Conservation (phyloP, 208 protist species). For the Acanthamoeba pearcei region DNA sequence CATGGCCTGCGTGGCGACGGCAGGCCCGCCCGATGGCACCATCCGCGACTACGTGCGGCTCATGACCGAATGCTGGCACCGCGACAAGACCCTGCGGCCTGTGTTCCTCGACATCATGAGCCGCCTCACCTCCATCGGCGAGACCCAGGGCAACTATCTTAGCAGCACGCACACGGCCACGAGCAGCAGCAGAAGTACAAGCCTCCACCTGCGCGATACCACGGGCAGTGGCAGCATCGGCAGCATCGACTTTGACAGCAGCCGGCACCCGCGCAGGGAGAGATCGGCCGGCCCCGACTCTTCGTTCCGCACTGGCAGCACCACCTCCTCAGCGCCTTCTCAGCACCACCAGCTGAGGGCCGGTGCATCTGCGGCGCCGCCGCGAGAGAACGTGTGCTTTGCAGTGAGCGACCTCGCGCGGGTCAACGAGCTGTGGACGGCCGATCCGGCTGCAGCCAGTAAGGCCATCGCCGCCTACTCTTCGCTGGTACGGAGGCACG, state of each 20-base stretch:
- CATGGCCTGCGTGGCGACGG: not conserved
- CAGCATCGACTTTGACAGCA: too few relatives aligned
- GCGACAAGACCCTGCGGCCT: not conserved
- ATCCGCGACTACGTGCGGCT: not conserved
- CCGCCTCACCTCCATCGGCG: not conserved
- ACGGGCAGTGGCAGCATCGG: too few relatives aligned
- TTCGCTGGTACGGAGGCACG: not conserved
- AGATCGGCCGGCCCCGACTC: too few relatives aligned
- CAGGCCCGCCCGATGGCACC: not conserved
- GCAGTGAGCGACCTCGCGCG: not conserved
- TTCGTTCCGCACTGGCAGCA: too few relatives aligned
- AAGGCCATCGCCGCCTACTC: not conserved
- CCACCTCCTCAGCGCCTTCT: not conserved
- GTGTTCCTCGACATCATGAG: slow-evolving; percentile 4
- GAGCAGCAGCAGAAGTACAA: too few relatives aligned
- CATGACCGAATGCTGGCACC: not conserved
- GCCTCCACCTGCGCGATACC: too few relatives aligned
- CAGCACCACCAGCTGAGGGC: not conserved
- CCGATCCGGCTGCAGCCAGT: not conserved
- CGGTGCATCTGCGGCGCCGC: not conserved
- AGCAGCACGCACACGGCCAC: too few relatives aligned
- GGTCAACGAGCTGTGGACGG: not conserved
- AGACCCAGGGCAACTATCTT: not conserved
- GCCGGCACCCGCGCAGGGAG: too few relatives aligned
- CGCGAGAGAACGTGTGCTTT: not conserved